Conservation (phyloP, 306 rosid species). For the Hippophae rhamnoides region DNA sequence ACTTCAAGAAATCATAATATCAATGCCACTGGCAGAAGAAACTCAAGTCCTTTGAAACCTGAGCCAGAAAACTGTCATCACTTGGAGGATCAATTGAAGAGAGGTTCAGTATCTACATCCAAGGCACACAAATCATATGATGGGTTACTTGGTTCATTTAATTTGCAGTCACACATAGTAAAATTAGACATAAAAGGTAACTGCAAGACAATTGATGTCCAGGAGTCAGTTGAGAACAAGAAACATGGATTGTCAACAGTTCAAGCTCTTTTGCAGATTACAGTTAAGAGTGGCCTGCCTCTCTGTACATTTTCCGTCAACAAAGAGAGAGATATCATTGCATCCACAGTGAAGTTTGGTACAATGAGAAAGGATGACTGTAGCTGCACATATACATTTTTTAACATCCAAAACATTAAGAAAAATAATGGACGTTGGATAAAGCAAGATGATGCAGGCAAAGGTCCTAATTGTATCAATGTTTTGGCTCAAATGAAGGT, state of each 20-base stretch:
- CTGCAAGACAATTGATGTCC: constrained; percentile 33
- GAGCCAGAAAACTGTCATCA: constrained; percentile 42
- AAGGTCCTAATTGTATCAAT: constrained; percentile 54
- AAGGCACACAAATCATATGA: constrained; percentile 34
- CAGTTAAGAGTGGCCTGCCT: constrained; percentile 76
- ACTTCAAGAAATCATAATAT: constrained; percentile 37
- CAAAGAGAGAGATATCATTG: constrained; percentile 61
- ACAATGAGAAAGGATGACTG: constrained; percentile 36
- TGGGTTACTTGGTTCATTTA: constrained; percentile 21
- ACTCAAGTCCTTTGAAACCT: constrained; percentile 82
- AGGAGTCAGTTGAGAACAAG: constrained; percentile 35
- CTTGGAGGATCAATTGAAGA: constrained; percentile 32
- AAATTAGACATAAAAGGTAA: constrained; percentile 39
- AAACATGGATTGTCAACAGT: constrained; percentile 34
- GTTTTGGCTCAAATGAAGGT: constrained; percentile 85
- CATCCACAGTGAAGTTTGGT: constrained; percentile 62
- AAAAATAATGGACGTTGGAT: constrained; percentile 76
- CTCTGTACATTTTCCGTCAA: constrained; percentile 79
- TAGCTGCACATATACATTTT: constrained; percentile 53
- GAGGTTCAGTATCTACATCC: constrained; percentile 28
- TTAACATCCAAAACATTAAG: constrained; percentile 59
- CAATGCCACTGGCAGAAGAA: constrained; percentile 38
- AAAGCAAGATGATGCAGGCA: constrained; percentile 55
- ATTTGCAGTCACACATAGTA: constrained; percentile 35
- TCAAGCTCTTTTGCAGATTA: constrained; percentile 72